Percentiles rank a stretch among this genome's conserved stretches.
Conservation (phyloP, 2,329 filamentous ascomycete species). For the Hymenoscyphus albidus region DNA sequence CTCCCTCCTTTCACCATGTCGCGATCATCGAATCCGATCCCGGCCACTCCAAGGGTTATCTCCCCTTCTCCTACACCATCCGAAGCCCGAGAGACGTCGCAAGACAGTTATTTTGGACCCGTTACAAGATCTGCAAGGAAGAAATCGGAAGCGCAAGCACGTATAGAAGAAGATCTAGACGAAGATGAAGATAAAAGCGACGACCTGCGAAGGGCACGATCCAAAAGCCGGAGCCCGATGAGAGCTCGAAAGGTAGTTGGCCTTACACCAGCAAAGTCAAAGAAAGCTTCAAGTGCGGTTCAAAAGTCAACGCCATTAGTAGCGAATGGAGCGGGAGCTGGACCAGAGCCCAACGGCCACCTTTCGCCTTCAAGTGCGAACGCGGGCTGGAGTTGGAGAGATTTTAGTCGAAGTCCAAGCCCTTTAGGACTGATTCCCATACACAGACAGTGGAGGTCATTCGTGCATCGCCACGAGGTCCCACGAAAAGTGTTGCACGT, state of each 20-base stretch:
- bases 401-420: constrained; percentile 86
- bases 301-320: constrained; percentile 24
- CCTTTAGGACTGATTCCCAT: constrained; percentile 93
- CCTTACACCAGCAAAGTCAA: constrained; percentile 49
- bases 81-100: constrained; percentile 46
- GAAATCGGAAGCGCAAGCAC: constrained; percentile 54
- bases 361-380: constrained; percentile 61
- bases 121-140: constrained; percentile 71
- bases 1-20: constrained; percentile 55
- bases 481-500: constrained; percentile 91
- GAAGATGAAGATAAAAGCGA: constrained; percentile 26
- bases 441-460: constrained; percentile 83
- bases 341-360: constrained; percentile 57
- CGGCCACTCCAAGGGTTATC: constrained; percentile 80
- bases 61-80: constrained; percentile 79
- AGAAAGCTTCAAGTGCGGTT: constrained; percentile 37
- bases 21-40: constrained; percentile 49
- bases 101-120: constrained; percentile 67
- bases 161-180: constrained; percentile 54
- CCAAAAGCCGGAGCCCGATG: constrained; percentile 35
- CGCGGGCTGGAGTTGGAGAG: constrained; percentile 74
- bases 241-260: constrained; percentile 47
- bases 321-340: constrained; percentile 30
- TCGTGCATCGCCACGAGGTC: constrained; percentile 96
- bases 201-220: constrained; percentile 33